These are phyloP conservation scores for Leccinum obscurum DNA, from an alignment of 768 basidiomycete species.

Conservation along the genomic window DNA sequence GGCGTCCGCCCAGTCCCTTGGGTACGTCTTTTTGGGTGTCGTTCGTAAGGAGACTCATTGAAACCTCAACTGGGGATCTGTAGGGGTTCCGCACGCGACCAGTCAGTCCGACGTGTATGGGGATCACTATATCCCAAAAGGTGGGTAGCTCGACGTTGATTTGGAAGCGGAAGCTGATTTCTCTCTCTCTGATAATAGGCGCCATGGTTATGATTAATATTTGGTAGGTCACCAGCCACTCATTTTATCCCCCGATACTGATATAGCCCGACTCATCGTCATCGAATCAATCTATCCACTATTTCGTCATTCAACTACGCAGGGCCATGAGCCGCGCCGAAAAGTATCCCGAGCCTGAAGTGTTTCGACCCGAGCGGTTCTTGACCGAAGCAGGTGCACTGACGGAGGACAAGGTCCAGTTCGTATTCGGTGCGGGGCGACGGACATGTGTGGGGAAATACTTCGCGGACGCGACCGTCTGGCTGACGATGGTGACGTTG, in stretches of 20 bases:
- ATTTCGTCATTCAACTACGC: background rate
- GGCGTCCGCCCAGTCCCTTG: conserved; percentile 17
- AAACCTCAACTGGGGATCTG: background rate
- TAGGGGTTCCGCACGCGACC: conserved; percentile 14
- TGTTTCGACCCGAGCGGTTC: conserved; percentile 6
- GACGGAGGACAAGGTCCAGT: conserved; percentile 2
- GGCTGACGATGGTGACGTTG: conserved; percentile 6
- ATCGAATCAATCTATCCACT: background rate
- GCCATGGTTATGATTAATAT: background rate
- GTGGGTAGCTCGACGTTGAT: background rate
- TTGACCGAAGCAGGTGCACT: background rate
- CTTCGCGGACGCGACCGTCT: conserved; percentile 3
- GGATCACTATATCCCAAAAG: conserved; percentile 23
- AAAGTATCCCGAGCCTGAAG: conserved; percentile 4
- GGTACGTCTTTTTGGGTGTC: conserved; percentile 1
- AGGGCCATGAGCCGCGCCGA: conserved; percentile 9
- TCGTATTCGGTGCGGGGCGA: conserved; percentile 2
- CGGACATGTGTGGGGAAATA: conserved; percentile 3
- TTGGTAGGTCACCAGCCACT: background rate
- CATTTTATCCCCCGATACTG: background rate
- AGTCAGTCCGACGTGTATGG: conserved; percentile 19
- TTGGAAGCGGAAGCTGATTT: background rate
- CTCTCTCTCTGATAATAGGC: background rate
- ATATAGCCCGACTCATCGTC: background rate
- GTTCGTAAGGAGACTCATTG: background rate